Base-by-base conservation (phyloP, 2,329 filamentous ascomycete genomes). In the Aureobasidium musti region DNA sequence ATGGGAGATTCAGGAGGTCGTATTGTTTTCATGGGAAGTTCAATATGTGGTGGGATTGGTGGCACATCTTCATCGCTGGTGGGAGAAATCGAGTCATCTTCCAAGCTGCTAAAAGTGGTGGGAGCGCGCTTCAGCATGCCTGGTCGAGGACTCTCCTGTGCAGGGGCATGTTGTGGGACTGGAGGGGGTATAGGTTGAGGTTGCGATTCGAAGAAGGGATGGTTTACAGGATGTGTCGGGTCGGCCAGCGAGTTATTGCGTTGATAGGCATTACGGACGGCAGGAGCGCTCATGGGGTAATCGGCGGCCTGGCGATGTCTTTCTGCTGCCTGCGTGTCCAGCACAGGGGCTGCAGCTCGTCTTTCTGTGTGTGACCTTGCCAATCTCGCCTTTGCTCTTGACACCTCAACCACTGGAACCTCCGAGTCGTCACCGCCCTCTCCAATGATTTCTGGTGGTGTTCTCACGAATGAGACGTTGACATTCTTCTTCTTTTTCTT, bases 381-480 rank as follows among this genome's bases (percentile, higher is more conserved):
- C 67, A 74, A 66, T 30, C 64, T 69, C 10, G 71, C 75, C 76
- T 84, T 88, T 69, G 79, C 81, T 74, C 81, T 83, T 5, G 87
- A 88, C 65, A 97, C 89, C 74, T 95, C 90, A 23, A 87, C 81
- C 1, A 88, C 85, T 1, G 91, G 90, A 10, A 84, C 80, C 64
- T 91, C 87, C 65, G 90, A 89, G 76, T 97, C 92, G 73, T 97
- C 94, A 39, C 94, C 94, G 67, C 94, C 94, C 77, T 94, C 89
- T 54, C 94, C 94, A 73, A 98, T 97, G 69, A 97, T 79, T 54
- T 92, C 89, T 7, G 93, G 92, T 65, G 84, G 82, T 11, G 83
- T 84, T 71, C 91, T 87, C 63, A 84, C 85, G 73, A 97, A 97
- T 66, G 83, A 86, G 41, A 97, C 93, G 5, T 81, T 81, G 68